A percentile compares a stretch with the other conserved stretches of the same genome.
These are phyloP conservation scores for Podaxis sp. DNA, from an alignment of 768 basidiomycete genomes.

Conservation along the genomic window DNA sequence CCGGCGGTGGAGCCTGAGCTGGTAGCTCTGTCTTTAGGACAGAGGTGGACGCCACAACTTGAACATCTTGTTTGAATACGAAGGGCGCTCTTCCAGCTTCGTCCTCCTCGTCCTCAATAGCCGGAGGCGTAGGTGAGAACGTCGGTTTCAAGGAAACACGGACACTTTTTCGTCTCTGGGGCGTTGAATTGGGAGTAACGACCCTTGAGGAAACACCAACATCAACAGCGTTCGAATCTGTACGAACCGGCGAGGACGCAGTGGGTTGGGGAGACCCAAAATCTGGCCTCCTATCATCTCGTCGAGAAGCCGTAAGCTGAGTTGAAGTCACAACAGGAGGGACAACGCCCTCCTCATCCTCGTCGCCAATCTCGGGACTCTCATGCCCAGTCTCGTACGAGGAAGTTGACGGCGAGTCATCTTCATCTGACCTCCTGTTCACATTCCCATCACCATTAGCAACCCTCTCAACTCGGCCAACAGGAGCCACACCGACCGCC, in stretches of 20 bases:
- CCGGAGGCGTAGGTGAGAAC: conserved; percentile 71
- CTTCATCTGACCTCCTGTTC: conserved; percentile 26
- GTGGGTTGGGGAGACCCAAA: conserved; percentile 5
- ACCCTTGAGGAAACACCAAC: neutral
- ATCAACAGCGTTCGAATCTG: neutral
- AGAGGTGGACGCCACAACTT: neutral
- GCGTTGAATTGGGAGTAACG: conserved; percentile 8
- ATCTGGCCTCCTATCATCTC: conserved; percentile 17
- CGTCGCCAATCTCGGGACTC: conserved; percentile 29
- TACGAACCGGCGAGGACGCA: neutral
- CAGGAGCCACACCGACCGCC: neutral
- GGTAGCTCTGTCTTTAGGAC: neutral
- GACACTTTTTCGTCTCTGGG: conserved; percentile 65
- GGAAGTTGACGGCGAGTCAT: conserved; percentile 47
- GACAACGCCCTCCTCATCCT: conserved; percentile 2
- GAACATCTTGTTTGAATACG: conserved; percentile 16
- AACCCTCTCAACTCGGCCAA: neutral
- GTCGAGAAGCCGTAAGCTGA: neutral
- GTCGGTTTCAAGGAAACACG: conserved; percentile 77
- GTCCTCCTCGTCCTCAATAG: conserved; percentile 51
- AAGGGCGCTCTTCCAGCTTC: conserved; percentile 28
- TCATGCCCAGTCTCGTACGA: conserved; percentile 72
- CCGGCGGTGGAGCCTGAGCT: conserved; percentile 1
- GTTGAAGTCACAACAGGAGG: neutral
- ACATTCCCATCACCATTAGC: neutral